Evolutionary conservation across 345 rosid genomes (phyloP), one percentile per base, ranked within the genome.

Genomic region (Combretum micranthum): DNA sequence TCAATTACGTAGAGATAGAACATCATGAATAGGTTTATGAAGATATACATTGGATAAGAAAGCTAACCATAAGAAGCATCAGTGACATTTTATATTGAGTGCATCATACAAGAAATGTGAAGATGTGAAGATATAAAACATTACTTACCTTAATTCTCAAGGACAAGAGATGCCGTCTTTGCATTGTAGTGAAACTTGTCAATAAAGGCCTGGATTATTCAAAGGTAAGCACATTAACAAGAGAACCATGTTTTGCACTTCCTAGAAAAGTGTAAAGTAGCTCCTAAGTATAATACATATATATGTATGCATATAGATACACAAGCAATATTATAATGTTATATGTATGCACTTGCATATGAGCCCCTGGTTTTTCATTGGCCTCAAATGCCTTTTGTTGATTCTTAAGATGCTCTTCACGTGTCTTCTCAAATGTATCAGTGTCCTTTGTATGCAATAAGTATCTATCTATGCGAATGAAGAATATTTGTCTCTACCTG

Each of bases 121-220:
- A 32, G 14, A 25, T 23, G 25, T 44, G 52, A 26, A 0, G 1
- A 12, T 20, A 15, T 57, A 43, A 56, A 42, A 50, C 13, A 45
- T 64, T 57, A 69, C 25, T 65, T 42, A 93, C 99, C 99, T 93
- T 93, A 74, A 93, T 89, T 80, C 97, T 82, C 60, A 97, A 93
- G 99, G 67, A 93, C 99, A 70, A 93, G 99, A 37, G 99, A 83
- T 50, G 99, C 99, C 77, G 97, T 89, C 74, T 93, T 93, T 53
- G 99, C 99, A 75, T 93, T 93, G 69, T 80, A 93, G 49, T 97
- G 95, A 77, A 93, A 93, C 77, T 93, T 93, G 75, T 93, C 99
- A 62, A 93, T 93, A 73, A 93, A 93, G 43, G 94, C 75, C 97
- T 93, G 86, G 76, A 77, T 18, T 15, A 64, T 23, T 37, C n/a